phyloP scores from a whole-genome alignment of 805 yeast genomes.

The Kurtzmaniella fragi region DNA sequence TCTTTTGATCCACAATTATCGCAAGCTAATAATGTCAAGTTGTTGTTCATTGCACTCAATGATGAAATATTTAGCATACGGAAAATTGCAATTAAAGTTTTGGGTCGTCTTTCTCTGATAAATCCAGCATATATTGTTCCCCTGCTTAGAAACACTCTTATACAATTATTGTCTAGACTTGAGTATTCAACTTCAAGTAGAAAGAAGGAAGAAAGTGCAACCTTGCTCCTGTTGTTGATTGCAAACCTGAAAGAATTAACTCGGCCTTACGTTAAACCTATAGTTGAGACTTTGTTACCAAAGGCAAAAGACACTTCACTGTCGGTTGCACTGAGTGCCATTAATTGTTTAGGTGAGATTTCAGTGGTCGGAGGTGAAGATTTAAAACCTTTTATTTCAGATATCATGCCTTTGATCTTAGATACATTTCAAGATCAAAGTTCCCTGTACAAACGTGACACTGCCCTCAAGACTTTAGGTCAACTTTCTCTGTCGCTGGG shows the following conservation, averaged over 20 bases:
- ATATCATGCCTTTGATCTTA: slow-evolving; percentile 80
- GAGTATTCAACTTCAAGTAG: slow-evolving; percentile 73
- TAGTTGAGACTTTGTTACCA: slow-evolving; percentile 78
- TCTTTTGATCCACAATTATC: slow-evolving; percentile 88
- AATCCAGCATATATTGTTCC: slow-evolving; percentile 97
- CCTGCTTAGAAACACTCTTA: slow-evolving; percentile 76
- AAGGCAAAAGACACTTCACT: slow-evolving; percentile 68
- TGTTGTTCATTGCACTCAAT: slow-evolving; percentile 82
- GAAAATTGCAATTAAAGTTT: slow-evolving; percentile 66
- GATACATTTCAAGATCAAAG: slow-evolving; percentile 91
- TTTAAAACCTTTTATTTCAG: slow-evolving; percentile 63
- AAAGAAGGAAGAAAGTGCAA: slow-evolving; percentile 83
- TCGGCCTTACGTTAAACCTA: slow-evolving; percentile 85
- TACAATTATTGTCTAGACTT: slow-evolving; percentile 79
- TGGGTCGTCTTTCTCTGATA: slow-evolving; percentile 78
- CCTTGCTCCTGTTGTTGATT: slow-evolving; percentile 66
- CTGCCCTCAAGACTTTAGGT: slow-evolving; percentile 83
- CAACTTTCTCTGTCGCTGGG: slow-evolving; percentile 89
- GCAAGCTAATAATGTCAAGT: slow-evolving; percentile 84
- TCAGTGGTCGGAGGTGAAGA: slow-evolving; percentile 87
- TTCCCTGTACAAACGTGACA: slow-evolving; percentile 80
- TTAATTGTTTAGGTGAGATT: slow-evolving; percentile 83
- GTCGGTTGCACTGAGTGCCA: slow-evolving; percentile 81
- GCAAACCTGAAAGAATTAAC: slow-evolving; percentile 77
- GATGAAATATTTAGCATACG: slow-evolving; percentile 87